These are phyloP conservation scores for Macrocystidia cucumis DNA, from an alignment of 1,284 basidiomycete genomes.

Conservation along the genomic window DNA sequence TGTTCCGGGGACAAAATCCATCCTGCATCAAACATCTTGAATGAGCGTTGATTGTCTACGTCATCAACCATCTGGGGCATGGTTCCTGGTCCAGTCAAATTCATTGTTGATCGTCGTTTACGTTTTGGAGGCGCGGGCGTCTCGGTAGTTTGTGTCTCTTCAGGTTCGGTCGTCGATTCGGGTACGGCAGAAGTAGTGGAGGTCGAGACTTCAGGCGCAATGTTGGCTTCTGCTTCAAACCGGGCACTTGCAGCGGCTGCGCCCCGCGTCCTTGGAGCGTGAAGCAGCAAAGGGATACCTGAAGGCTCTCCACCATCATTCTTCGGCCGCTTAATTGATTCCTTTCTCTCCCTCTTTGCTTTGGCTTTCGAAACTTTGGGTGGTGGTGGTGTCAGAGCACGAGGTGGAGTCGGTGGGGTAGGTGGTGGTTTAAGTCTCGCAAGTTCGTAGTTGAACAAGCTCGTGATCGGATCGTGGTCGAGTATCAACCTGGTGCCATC, in stretches of 20 bases:
- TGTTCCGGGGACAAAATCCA: constrained; percentile 83
- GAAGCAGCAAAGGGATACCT: constrained; percentile 9
- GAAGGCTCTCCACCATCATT: constrained; percentile 1
- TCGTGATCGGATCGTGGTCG: constrained; percentile 51
- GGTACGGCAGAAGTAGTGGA: constrained; percentile 8
- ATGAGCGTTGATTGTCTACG: constrained; percentile 69
- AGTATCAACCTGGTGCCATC: constrained; percentile 46
- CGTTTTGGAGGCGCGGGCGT: background rate
- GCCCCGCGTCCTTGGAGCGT: constrained; percentile 38
- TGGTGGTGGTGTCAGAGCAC: constrained; percentile 26
- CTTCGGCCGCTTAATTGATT: constrained; percentile 14
- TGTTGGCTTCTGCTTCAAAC: constrained; percentile 33
- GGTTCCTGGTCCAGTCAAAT: constrained; percentile 26
- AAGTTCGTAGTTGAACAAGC: constrained; percentile 63
- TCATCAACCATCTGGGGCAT: constrained; percentile 51
- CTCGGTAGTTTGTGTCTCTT: background rate
- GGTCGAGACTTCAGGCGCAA: constrained; percentile 3
- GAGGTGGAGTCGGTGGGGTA: constrained; percentile 23
- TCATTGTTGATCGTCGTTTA: constrained; percentile 17
- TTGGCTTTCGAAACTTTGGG: constrained; percentile 27
- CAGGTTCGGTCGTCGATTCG: constrained; percentile 3
- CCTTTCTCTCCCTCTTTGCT: constrained; percentile 25
- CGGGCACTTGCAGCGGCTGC: constrained; percentile 30
- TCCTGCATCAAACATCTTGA: constrained; percentile 79
- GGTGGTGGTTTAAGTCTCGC: constrained; percentile 48